Evolutionary conservation across 345 rosid species (phyloP).

Genomic region (Hypericum perforatum): DNA sequence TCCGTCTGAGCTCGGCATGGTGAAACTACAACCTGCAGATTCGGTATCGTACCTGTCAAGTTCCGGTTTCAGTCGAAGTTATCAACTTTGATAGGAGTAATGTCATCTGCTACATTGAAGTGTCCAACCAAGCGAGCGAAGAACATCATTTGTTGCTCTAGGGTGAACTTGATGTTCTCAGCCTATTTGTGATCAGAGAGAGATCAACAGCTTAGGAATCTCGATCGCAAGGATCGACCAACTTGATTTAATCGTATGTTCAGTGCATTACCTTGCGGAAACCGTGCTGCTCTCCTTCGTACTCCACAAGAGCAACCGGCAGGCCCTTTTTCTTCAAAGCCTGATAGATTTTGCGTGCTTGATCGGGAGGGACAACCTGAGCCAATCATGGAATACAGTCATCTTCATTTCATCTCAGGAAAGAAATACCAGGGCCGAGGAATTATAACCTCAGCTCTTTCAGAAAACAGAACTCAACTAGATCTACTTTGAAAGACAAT

Average conservation of each 20-base stretch:
- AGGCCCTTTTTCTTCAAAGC: conserved; percentile 79
- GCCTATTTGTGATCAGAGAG: conserved; percentile 37
- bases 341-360: conserved; percentile 71
- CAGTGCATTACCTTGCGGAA: conserved; percentile 64
- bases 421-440: no score
- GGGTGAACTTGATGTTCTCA: conserved; percentile 78
- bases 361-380: conserved; percentile 83
- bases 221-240: neutral
- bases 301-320: conserved; percentile 94
- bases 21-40: no score
- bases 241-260: neutral
- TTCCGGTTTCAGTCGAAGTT: conserved; percentile 43
- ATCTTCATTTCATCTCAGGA: no score
- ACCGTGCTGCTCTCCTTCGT: conserved; percentile 94
- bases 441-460: no score
- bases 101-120: conserved; percentile 67
- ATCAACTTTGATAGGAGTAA: conserved; percentile 59
- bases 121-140: conserved; percentile 67
- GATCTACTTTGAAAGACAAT: no score
- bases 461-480: no score
- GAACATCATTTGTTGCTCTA: conserved; percentile 89
- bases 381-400: neutral
- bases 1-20: no score
- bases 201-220: neutral
- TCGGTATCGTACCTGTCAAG: no score